A percentile compares a stretch with the other conserved stretches of the same genome.
phyloP scores from a whole-genome alignment of 2,329 filamentous ascomycete genomes.

The Pseudocercospora fijiensis region DNA sequence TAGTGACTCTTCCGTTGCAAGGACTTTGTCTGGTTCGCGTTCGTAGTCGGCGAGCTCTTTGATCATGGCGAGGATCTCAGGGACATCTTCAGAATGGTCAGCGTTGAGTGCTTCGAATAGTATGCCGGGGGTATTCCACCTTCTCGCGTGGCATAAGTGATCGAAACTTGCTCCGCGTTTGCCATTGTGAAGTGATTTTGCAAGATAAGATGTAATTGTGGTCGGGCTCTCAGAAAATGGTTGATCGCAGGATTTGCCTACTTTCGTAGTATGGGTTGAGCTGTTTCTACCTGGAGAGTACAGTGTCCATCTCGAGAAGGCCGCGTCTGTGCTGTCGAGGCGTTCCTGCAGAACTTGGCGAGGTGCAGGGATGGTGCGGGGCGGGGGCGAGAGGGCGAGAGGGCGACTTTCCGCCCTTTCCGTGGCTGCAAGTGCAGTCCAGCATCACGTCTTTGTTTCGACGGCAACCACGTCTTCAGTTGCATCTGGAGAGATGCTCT shows the following conservation, averaged over 20 bases:
- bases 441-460: neutral
- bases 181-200: neutral
- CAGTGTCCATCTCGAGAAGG: neutral
- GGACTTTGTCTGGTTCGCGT: conserved; percentile 68
- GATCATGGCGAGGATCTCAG: conserved; percentile 77
- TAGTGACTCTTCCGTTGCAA: conserved; percentile 75
- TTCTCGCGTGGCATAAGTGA: conserved; percentile 60
- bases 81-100: conserved; percentile 61
- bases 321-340: neutral
- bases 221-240: neutral
- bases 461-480: too few relatives aligned
- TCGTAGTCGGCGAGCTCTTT: conserved; percentile 86
- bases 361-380: neutral
- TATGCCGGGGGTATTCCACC: conserved; percentile 12
- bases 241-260: neutral
- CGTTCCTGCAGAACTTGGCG: neutral
- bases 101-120: neutral
- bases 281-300: neutral
- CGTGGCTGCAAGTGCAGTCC: neutral
- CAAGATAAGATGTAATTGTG: neutral
- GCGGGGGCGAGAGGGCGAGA: too few relatives aligned
- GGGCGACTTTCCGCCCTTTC: neutral
- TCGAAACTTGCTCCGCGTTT: conserved; percentile 32
- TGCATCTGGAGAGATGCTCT: neutral
- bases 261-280: neutral